Evolutionary conservation across 1,284 basidiomycete species (phyloP).

Genomic region (Leccinum brunneo-olivaceum): DNA sequence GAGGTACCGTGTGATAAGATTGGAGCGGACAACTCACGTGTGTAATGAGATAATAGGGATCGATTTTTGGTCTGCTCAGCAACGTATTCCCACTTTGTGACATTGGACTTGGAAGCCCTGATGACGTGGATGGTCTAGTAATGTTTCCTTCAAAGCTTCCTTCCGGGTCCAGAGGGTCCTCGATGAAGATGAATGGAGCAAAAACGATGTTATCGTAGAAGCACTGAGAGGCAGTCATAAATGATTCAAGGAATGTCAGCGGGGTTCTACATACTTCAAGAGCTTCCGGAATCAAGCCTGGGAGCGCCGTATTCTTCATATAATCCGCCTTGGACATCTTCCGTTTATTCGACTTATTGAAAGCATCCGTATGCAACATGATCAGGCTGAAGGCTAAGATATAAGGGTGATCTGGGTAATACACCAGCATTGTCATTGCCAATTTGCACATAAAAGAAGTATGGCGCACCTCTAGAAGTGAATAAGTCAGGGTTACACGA

Average conservation of each 20-base stretch:
- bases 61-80: conserved; percentile 65
- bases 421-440: conserved; percentile 2
- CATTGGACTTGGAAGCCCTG: conserved; percentile 30
- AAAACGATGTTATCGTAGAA: conserved; percentile 96
- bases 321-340: conserved; percentile 97
- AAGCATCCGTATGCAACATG: conserved; percentile 97
- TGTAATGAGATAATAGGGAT: conserved; percentile 88
- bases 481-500: conserved; percentile 84
- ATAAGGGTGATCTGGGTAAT: conserved; percentile 79
- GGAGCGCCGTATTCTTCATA: conserved; percentile 82
- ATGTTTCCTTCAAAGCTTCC: conserved; percentile 45
- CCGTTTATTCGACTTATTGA: conserved; percentile 95
- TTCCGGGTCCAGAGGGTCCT: conserved; percentile 74
- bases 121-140: conserved; percentile 37
- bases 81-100: conserved; percentile 35
- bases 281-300: conserved; percentile 79
- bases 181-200: conserved; percentile 93
- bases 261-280: conserved; percentile 60
- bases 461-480: conserved; percentile 57
- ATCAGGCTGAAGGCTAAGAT: conserved; percentile 96
- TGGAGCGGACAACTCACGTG: conserved; percentile 45
- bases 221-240: conserved; percentile 45
- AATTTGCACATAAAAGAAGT: background rate
- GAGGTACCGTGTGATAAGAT: conserved; percentile 3
- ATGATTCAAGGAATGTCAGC: conserved; percentile 3